Base-by-base conservation (phyloP, 2,329 filamentous ascomycete species). In the Alternaria sp. region DNA sequence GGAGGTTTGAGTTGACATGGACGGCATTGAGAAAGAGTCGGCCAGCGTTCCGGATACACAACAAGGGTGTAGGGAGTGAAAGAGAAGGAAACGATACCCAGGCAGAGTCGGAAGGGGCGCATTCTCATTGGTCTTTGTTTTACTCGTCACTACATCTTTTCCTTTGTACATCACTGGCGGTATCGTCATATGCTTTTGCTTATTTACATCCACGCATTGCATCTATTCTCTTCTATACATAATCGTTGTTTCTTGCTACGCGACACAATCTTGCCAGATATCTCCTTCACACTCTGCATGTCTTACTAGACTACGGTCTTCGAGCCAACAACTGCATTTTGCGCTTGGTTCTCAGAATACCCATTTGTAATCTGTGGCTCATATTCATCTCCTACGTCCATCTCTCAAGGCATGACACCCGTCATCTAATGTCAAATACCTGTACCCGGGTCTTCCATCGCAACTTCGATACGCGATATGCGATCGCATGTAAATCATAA, bases 1-100 rank as follows among this genome's bases (percentile, higher is more conserved):
- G 45, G 23, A 23, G 23, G 54, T 62, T 65, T 65, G 61, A 66
- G 66, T 57, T 65, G 52, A 57, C 55, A 32, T 21, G 63, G 45
- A 53, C 60, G 65, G 69, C 62, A 53, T 51, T n/a, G 53, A 23
- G 21, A 43, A 65, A 66, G 50, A 56, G 57, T 59, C 55, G 55
- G 60, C 62, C 36, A 56, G 53, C 52, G 46, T 59, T 59, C 54
- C 52, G 62, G 36, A 54, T 57, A 59, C 28, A 47, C 17, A 45
- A 59, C 60, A 26, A 25, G 28, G 23, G 30, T 49, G 21, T 51
- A 57, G 19, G 57, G 44, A 54, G 50, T 46, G 60, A 40, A 52
- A 56, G 61, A 61, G 61, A 40, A 63, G 61, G 50, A 45, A 55
- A 54, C 56, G 45, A 63, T 61, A 57, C 57, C 61, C 61, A 61